Evolutionary conservation across 2,329 filamentous ascomycete genomes (phyloP).

Genomic region (Fusarium kyushuense): DNA sequence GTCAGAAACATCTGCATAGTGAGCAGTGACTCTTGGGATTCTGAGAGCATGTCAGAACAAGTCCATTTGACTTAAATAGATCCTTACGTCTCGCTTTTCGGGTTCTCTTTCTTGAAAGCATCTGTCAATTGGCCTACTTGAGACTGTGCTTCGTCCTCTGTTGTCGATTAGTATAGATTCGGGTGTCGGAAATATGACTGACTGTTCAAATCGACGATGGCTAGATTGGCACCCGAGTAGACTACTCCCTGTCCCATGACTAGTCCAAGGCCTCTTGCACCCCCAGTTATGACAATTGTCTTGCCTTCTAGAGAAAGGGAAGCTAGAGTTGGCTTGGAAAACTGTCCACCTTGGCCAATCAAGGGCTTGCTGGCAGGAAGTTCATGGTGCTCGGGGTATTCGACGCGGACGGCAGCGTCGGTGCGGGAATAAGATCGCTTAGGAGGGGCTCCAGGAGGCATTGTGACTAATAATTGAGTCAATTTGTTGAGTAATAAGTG

Average conservation of each 20-base stretch:
- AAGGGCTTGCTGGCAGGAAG: conserved; percentile 78
- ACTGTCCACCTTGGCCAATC: conserved; percentile 79
- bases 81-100: conserved; percentile 73
- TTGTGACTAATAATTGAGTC: background rate
- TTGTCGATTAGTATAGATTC: conserved; percentile 6
- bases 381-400: conserved; percentile 80
- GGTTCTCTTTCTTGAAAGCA: conserved; percentile 82
- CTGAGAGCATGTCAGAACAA: conserved; percentile 53
- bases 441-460: conserved; percentile 31
- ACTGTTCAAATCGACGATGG: conserved; percentile 95
- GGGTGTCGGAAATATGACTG: conserved; percentile 51
- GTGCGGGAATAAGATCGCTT: conserved; percentile 74
- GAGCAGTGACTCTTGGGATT: conserved; percentile 85
- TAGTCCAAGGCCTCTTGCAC: conserved; percentile 86
- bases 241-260: conserved; percentile 95
- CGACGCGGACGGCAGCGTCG: conserved; percentile 79
- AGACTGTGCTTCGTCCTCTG: conserved; percentile 84
- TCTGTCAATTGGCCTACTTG: conserved; percentile 80
- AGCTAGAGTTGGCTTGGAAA: conserved; percentile 85
- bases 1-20: conserved; percentile 89
- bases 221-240: conserved; percentile 86
- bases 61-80: fast-evolving
- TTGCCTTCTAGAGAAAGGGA: conserved; percentile 87
- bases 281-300: conserved; percentile 87
- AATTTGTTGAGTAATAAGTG: background rate